Percentiles rank a stretch among this genome's conserved stretches.
These are phyloP conservation scores for Solanum lycopersicoides DNA, from an alignment of 257 asterid species.

Conservation along the genomic window DNA sequence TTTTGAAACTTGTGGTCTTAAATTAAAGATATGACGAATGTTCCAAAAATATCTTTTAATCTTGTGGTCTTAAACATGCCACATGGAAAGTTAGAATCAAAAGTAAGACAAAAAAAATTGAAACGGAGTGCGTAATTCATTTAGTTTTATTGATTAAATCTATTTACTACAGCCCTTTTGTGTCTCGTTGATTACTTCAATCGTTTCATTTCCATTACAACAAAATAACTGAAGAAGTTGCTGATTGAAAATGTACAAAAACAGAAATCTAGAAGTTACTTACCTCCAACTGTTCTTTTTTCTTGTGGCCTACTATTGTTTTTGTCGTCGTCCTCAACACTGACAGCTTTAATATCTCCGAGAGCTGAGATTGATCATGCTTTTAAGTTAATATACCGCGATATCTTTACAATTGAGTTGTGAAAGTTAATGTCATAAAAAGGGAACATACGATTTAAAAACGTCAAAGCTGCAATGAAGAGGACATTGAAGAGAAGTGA, in stretches of 20 bases:
- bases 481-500: conserved; percentile 65
- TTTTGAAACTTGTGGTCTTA: background rate
- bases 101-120: background rate
- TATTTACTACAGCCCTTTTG: background rate
- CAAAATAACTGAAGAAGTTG: background rate
- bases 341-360: conserved; percentile 52
- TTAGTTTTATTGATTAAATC: background rate
- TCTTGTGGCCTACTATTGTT: conserved; percentile 7
- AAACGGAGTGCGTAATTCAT: background rate
- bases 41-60: background rate
- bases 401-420: background rate
- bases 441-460: conserved; percentile 53
- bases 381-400: background rate
- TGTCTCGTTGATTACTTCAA: background rate
- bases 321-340: conserved; percentile 24
- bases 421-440: background rate
- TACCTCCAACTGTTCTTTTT: conserved; percentile 26
- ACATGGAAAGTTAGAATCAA: background rate
- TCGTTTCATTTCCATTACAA: background rate
- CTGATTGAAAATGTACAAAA: background rate
- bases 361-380: conserved; percentile 34
- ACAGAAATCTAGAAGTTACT: conserved; percentile 11
- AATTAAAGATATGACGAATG: background rate
- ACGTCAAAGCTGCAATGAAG: conserved; percentile 62
- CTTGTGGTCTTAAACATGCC: background rate